Percentiles rank a stretch among this genome's conserved stretches.
Evolutionary conservation across 768 basidiomycete genomes (phyloP).

Genomic region (Pleurotus cornucopiae): DNA sequence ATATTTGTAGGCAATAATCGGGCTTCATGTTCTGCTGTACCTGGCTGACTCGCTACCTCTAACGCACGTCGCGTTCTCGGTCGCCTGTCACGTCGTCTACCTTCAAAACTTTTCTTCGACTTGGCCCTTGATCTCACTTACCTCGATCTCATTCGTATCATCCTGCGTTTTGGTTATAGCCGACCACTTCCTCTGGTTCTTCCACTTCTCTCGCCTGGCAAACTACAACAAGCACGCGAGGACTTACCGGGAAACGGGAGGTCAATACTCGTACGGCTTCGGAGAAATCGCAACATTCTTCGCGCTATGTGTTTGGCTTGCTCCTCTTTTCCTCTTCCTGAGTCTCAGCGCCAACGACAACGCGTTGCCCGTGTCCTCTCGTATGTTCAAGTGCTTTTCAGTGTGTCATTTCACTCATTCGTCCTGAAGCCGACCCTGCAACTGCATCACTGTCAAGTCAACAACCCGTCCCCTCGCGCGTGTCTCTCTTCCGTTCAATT

Average conservation of each 20-base stretch:
- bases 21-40: conserved; percentile 72
- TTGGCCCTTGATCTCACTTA: conserved; percentile 93
- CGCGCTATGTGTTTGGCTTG: conserved; percentile 80
- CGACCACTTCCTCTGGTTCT: conserved; percentile 97
- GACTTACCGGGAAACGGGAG: conserved; percentile 36
- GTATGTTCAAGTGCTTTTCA: conserved; percentile 25
- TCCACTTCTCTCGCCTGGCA: conserved; percentile 77
- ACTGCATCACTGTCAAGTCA: conserved; percentile 31
- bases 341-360: conserved; percentile 97
- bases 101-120: conserved; percentile 84
- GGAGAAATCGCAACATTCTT: conserved; percentile 82
- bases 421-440: conserved; percentile 29
- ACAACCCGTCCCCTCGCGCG: conserved; percentile 27
- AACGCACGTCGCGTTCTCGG: conserved; percentile 70
- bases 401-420: background rate
- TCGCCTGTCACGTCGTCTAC: conserved; percentile 83
- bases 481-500: conserved; percentile 68
- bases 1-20: conserved; percentile 64
- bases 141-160: conserved; percentile 77
- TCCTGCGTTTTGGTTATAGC: conserved; percentile 82
- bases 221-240: conserved; percentile 56
- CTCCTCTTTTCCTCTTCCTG: conserved; percentile 91
- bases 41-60: conserved; percentile 80
- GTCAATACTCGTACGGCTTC: conserved; percentile 33
- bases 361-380: conserved; percentile 73